Base-by-base conservation (phyloP, 2,329 filamentous ascomycete genomes). In the Fusarium tjaetaba region DNA sequence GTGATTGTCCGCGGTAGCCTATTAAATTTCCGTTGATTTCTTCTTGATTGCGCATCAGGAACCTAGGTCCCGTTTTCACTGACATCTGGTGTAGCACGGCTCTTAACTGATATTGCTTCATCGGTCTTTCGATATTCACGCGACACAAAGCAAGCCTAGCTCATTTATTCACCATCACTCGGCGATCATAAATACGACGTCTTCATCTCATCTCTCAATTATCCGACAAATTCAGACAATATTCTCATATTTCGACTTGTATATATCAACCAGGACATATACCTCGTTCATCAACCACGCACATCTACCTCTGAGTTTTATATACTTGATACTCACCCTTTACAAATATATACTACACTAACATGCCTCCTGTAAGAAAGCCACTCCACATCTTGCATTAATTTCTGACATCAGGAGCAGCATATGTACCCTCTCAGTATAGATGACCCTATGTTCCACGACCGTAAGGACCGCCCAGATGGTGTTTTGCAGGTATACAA, bases 311-410 rank as follows among this genome's bases (percentile, higher is more conserved):
- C 32, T 5, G 32, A 34, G 32, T 32, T 7, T 18, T 5, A 2
- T 14, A 20, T 34, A 7, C 15, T 24, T 5, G 18, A 5, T 18
- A 7, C 30, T 34, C 22, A 2, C 4, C 28, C 15, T 51, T 2
- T 2, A 14, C 22, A 20, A 32, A 10, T 20, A 34, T 16, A 20
- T 10, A 14, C 15, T 1, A 51, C 22, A 2, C 8, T 11, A 51
- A 5, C 0, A 34, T 51, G 48, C 15, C 30, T 51, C 28, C 30
- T 5, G 30, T 51, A 24, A 34, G 48, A 34, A 24, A 2, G 4
- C 7, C 5, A 11, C 1, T 24, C 22, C 6, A 18, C 30, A 4
- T 24, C 15, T 5, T 24, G 8, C 1, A 20, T 51, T 2, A 1
- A 10, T 24, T 2, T 24, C 48, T 34, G 1, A 34, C 8, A 32